Percentiles rank a stretch among this genome's conserved stretches.
These are phyloP conservation scores for Psilocybe cubensis DNA, from an alignment of 768 basidiomycete species.

Conservation along the genomic window DNA sequence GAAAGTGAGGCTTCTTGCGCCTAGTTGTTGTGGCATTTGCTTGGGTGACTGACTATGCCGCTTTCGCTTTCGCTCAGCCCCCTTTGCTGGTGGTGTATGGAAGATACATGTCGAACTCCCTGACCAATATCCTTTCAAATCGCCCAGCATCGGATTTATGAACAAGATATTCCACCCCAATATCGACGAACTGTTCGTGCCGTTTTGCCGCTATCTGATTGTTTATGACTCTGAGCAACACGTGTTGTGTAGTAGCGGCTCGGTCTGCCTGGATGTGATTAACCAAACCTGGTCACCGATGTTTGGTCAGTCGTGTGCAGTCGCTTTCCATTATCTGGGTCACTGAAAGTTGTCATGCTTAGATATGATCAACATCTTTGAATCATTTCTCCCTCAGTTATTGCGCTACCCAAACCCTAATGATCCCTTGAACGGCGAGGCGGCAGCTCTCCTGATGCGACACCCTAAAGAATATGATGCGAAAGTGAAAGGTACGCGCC, in stretches of 20 bases:
- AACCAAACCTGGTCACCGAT: conserved; percentile 99
- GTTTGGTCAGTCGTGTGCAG: conserved; percentile 67
- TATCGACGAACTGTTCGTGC: conserved; percentile 94
- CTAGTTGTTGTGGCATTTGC: conserved; percentile 22
- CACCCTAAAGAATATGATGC: conserved; percentile 95
- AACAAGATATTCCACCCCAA: conserved; percentile 99
- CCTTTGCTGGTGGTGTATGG: conserved; percentile 98
- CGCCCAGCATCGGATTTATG: conserved; percentile 99
- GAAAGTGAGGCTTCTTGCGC: conserved; percentile 72
- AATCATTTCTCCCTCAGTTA: conserved; percentile 96
- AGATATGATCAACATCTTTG: conserved; percentile 99
- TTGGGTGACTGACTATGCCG: conserved; percentile 3
- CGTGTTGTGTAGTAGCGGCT: conserved; percentile 73
- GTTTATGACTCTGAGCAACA: conserved; percentile 4
- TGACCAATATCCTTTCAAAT: conserved; percentile 98
- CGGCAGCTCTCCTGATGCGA: conserved; percentile 95
- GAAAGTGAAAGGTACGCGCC: conserved; percentile 82
- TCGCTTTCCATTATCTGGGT: neutral
- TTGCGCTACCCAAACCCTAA: conserved; percentile 98
- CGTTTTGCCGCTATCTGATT: neutral
- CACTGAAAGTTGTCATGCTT: neutral
- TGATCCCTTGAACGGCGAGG: conserved; percentile 97
- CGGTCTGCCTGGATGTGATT: conserved; percentile 97
- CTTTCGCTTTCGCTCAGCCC: conserved; percentile 61
- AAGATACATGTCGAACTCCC: conserved; percentile 99